These are phyloP conservation scores for Chrysoporthe puriensis DNA, from an alignment of 2,329 filamentous ascomycete species.

Conservation along the genomic window DNA sequence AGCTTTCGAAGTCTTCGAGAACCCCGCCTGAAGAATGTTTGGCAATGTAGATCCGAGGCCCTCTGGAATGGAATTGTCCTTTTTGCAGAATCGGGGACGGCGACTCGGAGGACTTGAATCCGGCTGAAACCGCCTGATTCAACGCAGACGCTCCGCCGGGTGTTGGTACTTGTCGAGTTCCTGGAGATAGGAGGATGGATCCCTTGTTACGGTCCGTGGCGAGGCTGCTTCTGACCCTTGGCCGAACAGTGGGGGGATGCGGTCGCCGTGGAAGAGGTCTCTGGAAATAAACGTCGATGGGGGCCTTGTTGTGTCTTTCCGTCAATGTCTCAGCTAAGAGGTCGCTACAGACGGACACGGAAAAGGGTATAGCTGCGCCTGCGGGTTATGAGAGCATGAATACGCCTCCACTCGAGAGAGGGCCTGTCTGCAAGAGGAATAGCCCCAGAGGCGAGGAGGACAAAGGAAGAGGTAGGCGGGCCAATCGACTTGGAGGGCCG, in stretches of 20 bases:
- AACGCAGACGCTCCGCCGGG: neutral
- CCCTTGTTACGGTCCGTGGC: constrained; percentile 12
- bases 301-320: constrained; percentile 5
- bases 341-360: constrained; percentile 23
- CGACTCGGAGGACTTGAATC: neutral
- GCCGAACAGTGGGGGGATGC: neutral
- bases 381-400: constrained; percentile 14
- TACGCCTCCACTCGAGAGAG: constrained; percentile 19
- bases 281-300: neutral
- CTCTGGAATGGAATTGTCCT: constrained; percentile 11
- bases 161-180: neutral
- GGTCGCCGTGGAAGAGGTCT: neutral
- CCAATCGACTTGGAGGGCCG: constrained; percentile 21
- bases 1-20: constrained; percentile 17
- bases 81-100: neutral
- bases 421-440: constrained; percentile 28
- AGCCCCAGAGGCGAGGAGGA: constrained; percentile 21
- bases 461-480: constrained; percentile 26
- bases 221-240: constrained; percentile 14
- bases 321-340: constrained; percentile 15
- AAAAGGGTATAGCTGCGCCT: constrained; percentile 18
- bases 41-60: constrained; percentile 1
- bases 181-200: neutral
- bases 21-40: constrained; percentile 16
- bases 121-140: neutral